Percentiles rank a stretch among this genome's conserved stretches.
Evolutionary conservation across 1,284 basidiomycete genomes (phyloP).

Genomic region (Filobasidium uniguttulatum): DNA sequence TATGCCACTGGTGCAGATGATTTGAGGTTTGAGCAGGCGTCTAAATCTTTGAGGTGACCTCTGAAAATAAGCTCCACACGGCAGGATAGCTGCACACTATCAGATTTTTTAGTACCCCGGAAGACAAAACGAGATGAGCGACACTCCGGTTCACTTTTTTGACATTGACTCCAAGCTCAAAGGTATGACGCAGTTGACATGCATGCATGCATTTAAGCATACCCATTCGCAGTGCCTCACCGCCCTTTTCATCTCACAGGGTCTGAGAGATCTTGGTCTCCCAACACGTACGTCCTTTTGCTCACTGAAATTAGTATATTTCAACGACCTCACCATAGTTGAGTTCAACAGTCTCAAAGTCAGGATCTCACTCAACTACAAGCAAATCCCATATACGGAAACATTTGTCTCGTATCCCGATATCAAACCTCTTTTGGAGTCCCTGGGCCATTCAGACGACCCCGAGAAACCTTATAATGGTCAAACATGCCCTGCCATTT

Average conservation of each 20-base stretch:
- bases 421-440: slow-evolving; percentile 13
- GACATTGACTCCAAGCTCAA: slow-evolving; percentile 10
- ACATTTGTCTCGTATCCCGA: slow-evolving; percentile 18
- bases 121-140: too few species aligned
- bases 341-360: slow-evolving; percentile 11
- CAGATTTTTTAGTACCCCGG: too few species aligned
- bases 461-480: background rate
- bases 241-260: background rate
- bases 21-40: too few species aligned
- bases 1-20: too few species aligned
- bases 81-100: too few species aligned
- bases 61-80: too few species aligned
- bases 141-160: slow-evolving; percentile 15
- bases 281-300: slow-evolving; percentile 11
- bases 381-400: slow-evolving; percentile 13
- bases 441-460: slow-evolving; percentile 3
- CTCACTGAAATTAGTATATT: too few species aligned
- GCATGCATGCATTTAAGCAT: background rate
- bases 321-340: too few species aligned
- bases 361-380: slow-evolving; percentile 15
- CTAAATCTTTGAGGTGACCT: too few species aligned
- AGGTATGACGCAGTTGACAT: background rate
- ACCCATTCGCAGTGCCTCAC: background rate
- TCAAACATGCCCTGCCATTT: slow-evolving; percentile 14
- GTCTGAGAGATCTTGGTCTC: slow-evolving; percentile 14